Percentiles rank a stretch among this genome's conserved stretches.
Evolutionary conservation across 768 basidiomycete species (phyloP).

Genomic region (Lyophyllum semitale): DNA sequence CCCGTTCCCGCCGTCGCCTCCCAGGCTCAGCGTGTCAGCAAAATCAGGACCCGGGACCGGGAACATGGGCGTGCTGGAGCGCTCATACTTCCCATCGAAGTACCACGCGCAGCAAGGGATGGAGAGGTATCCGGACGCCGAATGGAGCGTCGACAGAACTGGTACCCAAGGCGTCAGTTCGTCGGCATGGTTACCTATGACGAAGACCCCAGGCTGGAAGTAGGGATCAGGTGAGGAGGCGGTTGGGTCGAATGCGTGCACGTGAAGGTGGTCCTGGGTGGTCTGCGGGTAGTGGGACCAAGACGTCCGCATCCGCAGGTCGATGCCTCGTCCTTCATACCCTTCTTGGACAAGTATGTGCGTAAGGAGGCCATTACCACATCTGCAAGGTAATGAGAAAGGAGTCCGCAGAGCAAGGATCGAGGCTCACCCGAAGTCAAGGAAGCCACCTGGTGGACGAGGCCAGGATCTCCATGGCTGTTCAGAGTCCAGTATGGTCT

Average conservation of each 20-base stretch:
- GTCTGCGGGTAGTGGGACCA: constrained; percentile 76
- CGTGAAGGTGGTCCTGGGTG: constrained; percentile 63
- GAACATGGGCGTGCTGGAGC: constrained; percentile 39
- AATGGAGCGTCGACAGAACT: constrained; percentile 65
- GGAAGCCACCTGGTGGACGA: constrained; percentile 80
- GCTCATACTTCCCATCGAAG: constrained; percentile 69
- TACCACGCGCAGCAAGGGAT: constrained; percentile 93
- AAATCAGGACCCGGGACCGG: constrained; percentile 26
- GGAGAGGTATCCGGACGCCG: constrained; percentile 68
- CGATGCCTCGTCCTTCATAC: constrained; percentile 82
- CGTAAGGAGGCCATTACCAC: constrained; percentile 91
- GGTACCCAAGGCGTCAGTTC: constrained; percentile 96
- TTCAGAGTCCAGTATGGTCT: constrained; percentile 5
- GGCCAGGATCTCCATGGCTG: constrained; percentile 74
- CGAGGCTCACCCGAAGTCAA: constrained; percentile 77
- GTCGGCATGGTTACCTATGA: constrained; percentile 96
- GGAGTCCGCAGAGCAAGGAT: background rate
- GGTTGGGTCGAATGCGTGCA: constrained; percentile 73
- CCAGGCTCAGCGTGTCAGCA: constrained; percentile 53
- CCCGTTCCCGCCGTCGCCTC: constrained; percentile 57
- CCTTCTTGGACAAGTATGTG: constrained; percentile 87
- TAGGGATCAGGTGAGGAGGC: constrained; percentile 20
- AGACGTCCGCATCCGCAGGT: constrained; percentile 81
- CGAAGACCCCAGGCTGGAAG: constrained; percentile 55
- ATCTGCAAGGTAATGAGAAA: constrained; percentile 42